phyloP scores from a whole-genome alignment of 2,329 filamentous ascomycete species.

The Magnaporthales sp. region DNA sequence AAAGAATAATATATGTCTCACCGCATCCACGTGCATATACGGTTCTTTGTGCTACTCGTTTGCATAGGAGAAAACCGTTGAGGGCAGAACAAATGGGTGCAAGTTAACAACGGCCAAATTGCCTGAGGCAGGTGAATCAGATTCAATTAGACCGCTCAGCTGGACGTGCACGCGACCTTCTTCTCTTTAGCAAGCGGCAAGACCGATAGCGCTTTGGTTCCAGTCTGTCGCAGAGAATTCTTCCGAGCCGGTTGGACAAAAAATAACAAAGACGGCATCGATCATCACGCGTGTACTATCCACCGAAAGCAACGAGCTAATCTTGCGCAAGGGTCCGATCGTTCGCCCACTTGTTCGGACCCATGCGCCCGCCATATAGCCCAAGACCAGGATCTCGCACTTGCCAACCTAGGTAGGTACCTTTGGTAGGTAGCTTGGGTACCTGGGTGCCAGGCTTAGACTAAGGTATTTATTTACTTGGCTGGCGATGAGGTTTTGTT shows the following conservation, averaged over 20 bases:
- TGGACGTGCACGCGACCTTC: background rate
- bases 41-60: background rate
- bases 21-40: background rate
- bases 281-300: background rate
- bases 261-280: background rate
- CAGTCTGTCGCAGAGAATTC: background rate
- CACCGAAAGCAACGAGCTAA: background rate
- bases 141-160: too few relatives aligned
- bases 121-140: background rate
- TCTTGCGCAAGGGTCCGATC: background rate
- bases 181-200: background rate
- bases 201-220: background rate
- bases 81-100: background rate
- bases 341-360: background rate
- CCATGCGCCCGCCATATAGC: background rate
- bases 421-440: too few relatives aligned
- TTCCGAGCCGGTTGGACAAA: background rate
- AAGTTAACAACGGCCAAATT: too few relatives aligned
- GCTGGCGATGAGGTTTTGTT: background rate
- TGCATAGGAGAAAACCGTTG: background rate
- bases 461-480: background rate
- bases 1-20: background rate
- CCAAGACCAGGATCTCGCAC: background rate
- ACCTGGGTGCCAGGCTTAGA: background rate
- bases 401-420: too few relatives aligned